phyloP scores from a whole-genome alignment of 129 eudicot species.

The Cynara cardunculus region DNA sequence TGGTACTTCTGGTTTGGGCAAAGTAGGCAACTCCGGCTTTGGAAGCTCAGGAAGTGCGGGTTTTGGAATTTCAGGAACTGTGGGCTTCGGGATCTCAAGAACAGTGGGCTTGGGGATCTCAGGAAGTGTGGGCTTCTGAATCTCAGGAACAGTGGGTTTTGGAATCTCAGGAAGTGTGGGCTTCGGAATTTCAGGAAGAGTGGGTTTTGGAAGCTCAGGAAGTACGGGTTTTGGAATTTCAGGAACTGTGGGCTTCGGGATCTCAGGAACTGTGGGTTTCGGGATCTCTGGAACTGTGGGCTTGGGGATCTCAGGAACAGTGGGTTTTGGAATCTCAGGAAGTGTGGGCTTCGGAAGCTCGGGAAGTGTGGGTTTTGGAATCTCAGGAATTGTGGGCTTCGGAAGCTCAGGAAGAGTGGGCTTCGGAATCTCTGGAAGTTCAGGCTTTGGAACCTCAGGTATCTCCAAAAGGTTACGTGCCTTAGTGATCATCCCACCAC shows the following conservation, averaged over 20 bases:
- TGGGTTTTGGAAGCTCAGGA: constrained; percentile 10
- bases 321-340: constrained; percentile 16
- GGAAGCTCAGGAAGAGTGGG: background rate
- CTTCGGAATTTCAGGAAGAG: constrained; percentile 10
- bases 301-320: background rate
- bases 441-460: constrained; percentile 17
- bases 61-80: too few relatives aligned
- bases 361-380: background rate
- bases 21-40: too few relatives aligned
- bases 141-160: too few relatives aligned
- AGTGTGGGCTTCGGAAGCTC: background rate
- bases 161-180: too few relatives aligned
- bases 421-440: constrained; percentile 2
- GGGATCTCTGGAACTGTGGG: constrained; percentile 2
- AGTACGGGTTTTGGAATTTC: constrained; percentile 13
- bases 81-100: too few relatives aligned
- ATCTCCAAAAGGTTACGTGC: constrained; percentile 28
- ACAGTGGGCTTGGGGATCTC: too few relatives aligned
- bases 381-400: background rate
- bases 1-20: too few relatives aligned
- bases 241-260: constrained; percentile 25
- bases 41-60: too few relatives aligned
- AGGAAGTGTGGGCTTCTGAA: too few relatives aligned
- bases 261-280: constrained; percentile 5
- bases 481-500: background rate